These are phyloP conservation scores for Penicillium sp. DNA, from an alignment of 2,329 filamentous ascomycete genomes.

Conservation along the genomic window DNA sequence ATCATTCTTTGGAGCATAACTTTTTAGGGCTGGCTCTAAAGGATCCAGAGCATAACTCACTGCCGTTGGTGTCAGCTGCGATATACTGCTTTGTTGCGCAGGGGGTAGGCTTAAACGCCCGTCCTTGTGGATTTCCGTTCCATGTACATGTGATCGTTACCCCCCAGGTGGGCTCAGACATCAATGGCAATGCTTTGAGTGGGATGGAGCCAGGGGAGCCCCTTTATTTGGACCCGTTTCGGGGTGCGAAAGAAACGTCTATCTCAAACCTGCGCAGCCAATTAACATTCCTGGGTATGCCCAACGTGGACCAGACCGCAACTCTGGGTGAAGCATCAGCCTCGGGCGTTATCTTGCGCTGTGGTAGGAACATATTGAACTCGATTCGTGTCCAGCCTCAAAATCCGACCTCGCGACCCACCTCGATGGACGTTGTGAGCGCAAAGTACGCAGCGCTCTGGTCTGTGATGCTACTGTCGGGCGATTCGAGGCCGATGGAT, in stretches of 20 bases:
- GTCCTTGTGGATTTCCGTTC: slow-evolving; percentile 76
- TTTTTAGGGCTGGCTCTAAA: slow-evolving; percentile 80
- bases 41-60: slow-evolving; percentile 70
- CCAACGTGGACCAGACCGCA: slow-evolving; percentile 39
- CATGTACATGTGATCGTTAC: slow-evolving; percentile 81
- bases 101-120: slow-evolving; percentile 71
- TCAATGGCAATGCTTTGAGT: slow-evolving; percentile 53
- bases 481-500: slow-evolving; percentile 46
- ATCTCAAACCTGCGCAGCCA: slow-evolving; percentile 58
- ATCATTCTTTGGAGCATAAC: slow-evolving; percentile 80
- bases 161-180: slow-evolving; percentile 58
- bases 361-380: slow-evolving; percentile 76
- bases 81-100: slow-evolving; percentile 82
- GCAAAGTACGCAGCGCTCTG: slow-evolving; percentile 73
- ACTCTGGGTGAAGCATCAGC: slow-evolving; percentile 66
- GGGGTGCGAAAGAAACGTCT: slow-evolving; percentile 65
- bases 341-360: slow-evolving; percentile 69
- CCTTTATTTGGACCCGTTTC: slow-evolving; percentile 86
- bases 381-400: slow-evolving; percentile 59
- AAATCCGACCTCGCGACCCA: slow-evolving; percentile 28
- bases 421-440: slow-evolving; percentile 55
- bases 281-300: slow-evolving; percentile 55
- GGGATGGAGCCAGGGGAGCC: slow-evolving; percentile 39
- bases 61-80: slow-evolving; percentile 81
- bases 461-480: slow-evolving; percentile 60